These are phyloP conservation scores for Penstemon eatonii DNA, from an alignment of 257 asterid species.

Conservation along the genomic window DNA sequence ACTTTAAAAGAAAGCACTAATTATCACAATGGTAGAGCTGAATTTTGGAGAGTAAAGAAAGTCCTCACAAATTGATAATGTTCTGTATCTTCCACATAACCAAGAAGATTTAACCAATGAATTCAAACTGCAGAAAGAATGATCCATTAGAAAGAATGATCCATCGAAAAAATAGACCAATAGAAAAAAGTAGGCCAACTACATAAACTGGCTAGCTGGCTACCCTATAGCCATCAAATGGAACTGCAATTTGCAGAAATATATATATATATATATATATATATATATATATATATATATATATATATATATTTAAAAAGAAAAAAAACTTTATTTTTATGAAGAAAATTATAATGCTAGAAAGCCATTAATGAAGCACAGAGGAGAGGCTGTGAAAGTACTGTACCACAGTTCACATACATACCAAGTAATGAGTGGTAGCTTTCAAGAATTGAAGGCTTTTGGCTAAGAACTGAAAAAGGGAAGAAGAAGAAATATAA, in stretches of 20 bases:
- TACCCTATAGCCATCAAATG: neutral
- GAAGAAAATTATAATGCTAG: conserved; percentile 23
- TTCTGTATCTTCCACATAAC: neutral
- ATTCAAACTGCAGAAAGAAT: neutral
- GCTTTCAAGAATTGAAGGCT: conserved; percentile 33
- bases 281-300: too few species aligned
- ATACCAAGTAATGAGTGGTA: conserved; percentile 28
- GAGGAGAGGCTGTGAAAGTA: conserved; percentile 25
- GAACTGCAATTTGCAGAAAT: neutral
- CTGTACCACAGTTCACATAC: conserved; percentile 13
- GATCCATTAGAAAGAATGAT: neutral
- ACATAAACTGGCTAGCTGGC: neutral
- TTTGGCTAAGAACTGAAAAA: conserved; percentile 15
- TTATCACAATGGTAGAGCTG: neutral
- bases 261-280: too few species aligned
- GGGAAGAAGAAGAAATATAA: conserved; percentile 18
- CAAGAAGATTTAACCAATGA: neutral
- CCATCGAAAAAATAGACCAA: too few species aligned
- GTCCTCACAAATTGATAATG: too few species aligned
- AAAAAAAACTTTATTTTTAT: neutral
- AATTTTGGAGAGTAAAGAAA: neutral
- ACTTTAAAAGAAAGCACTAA: too few species aligned
- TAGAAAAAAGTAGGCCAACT: conserved; percentile 9
- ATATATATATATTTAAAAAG: neutral
- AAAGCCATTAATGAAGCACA: conserved; percentile 29